These are phyloP conservation scores for Metschnikowia proteae DNA, from an alignment of 805 yeast genomes.

Conservation along the genomic window DNA sequence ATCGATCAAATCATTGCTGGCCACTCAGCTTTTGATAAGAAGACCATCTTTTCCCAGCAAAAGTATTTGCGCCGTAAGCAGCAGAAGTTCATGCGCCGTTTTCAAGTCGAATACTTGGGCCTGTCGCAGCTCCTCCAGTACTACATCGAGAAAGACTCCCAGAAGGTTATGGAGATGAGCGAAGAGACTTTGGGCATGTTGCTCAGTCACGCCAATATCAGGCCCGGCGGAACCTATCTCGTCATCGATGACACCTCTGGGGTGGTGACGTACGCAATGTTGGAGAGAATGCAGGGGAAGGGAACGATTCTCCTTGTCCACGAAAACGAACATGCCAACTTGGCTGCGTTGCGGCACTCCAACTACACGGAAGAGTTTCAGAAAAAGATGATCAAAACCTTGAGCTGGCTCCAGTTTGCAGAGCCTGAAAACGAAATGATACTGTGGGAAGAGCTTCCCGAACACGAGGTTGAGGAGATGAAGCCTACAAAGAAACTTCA, in stretches of 20 bases:
- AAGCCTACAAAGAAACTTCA: conserved; percentile 60
- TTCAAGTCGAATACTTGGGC: conserved; percentile 75
- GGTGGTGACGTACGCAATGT: conserved; percentile 72
- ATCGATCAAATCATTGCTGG: conserved; percentile 78
- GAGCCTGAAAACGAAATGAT: conserved; percentile 67
- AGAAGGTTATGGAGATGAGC: conserved; percentile 72
- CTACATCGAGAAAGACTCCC: conserved; percentile 72
- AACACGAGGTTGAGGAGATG: conserved; percentile 52
- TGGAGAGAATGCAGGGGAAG: conserved; percentile 87
- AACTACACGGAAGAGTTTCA: conserved; percentile 55
- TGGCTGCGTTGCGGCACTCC: conserved; percentile 63
- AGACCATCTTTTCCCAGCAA: conserved; percentile 85
- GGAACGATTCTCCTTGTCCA: conserved; percentile 69
- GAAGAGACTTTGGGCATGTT: conserved; percentile 79
- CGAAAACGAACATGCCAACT: conserved; percentile 90
- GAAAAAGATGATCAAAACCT: conserved; percentile 56
- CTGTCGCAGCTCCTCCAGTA: conserved; percentile 68
- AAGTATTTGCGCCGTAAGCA: conserved; percentile 90
- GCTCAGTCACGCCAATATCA: conserved; percentile 73
- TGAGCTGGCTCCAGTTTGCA: conserved; percentile 75
- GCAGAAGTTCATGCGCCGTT: conserved; percentile 82
- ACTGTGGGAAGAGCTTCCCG: conserved; percentile 43
- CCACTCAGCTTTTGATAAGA: conserved; percentile 83
- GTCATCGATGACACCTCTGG: conserved; percentile 96
- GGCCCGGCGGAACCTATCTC: conserved; percentile 85